Conservation (phyloP, 352 stramenopile genomes). For the Phytophthora tubulina region DNA sequence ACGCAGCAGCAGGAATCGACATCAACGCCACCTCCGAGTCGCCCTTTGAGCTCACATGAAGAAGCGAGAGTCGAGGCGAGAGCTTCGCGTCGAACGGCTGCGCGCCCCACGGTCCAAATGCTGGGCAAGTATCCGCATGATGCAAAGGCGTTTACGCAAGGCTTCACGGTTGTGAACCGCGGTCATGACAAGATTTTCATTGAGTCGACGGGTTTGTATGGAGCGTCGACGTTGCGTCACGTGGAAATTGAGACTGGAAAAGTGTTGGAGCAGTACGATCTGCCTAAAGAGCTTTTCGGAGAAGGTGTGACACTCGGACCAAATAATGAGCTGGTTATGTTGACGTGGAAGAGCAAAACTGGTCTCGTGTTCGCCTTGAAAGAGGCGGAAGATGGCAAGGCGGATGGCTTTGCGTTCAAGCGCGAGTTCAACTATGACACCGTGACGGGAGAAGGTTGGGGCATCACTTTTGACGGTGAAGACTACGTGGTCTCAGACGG, state of each 20-base stretch:
- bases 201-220: constrained; percentile 93
- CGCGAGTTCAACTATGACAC: constrained; percentile 85
- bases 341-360: constrained; percentile 92
- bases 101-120: constrained; percentile 58
- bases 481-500: constrained; percentile 91
- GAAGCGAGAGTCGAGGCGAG: constrained; percentile 31
- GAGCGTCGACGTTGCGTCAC: constrained; percentile 87
- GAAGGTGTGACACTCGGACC: constrained; percentile 91
- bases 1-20: constrained; percentile 17
- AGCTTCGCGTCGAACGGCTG: constrained; percentile 14
- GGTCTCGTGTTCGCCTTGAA: constrained; percentile 90
- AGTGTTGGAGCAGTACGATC: constrained; percentile 72
- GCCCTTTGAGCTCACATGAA: constrained; percentile 15
- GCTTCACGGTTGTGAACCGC: constrained; percentile 67
- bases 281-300: constrained; percentile 82
- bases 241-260: constrained; percentile 89
- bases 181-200: constrained; percentile 84
- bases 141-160: constrained; percentile 86
- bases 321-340: constrained; percentile 84
- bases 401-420: constrained; percentile 41
- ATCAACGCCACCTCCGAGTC: constrained; percentile 9
- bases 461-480: constrained; percentile 87
- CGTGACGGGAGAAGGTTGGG: constrained; percentile 91
- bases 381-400: constrained; percentile 33
- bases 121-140: constrained; percentile 86